Evolutionary conservation across 805 yeast genomes (phyloP), one percentile per base, ranked within the genome.

Genomic region (Lipomyces sp.): DNA sequence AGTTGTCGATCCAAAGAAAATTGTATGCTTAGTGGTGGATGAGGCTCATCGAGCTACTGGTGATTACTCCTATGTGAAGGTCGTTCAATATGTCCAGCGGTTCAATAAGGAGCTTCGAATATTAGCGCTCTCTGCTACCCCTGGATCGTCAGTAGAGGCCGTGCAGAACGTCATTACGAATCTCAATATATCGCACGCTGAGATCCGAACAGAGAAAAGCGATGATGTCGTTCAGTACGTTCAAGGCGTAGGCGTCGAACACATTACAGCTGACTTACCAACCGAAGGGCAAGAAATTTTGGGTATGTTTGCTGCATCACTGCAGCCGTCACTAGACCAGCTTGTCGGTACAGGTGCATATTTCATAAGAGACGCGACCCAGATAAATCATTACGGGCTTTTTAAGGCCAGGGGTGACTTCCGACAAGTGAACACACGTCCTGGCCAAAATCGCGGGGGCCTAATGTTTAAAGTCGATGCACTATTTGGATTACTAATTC

Each of bases 21-120:
- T 95, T 13, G 89, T 86, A 0, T 85, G 95, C 62, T 73, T 96
- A 55, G 94, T 95, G 2, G 83, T 95, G 32, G 99, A 95, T 78
- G 99, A 95, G 79, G 98, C 99, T 0, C 99, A 95, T 77, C 81
- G 97, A 59, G 92, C 98, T 0, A 88, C 88, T 60, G 97, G 97
- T 0, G 89, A 90, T 63, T 93, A 92, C 75, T 90, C 98, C 0
- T 94, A 94, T 74, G 88, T 88, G 57, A 89, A 90, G 64, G 93
- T 94, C n/a, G 90, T 90, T 2, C 81, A 85, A 69, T 87, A 85
- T 72, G 76, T 90, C 11, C 82, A 83, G 35, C 77, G 90, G 60
- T 87, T 86, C 74, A 87, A 86, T 67, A 82, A 85, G 0, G 85
- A 90, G 1, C 89, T 87, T 71, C 80, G 99, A 56, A 80, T 93